phyloP scores from a whole-genome alignment of 2,329 filamentous ascomycete species.

The Claviceps paspali region DNA sequence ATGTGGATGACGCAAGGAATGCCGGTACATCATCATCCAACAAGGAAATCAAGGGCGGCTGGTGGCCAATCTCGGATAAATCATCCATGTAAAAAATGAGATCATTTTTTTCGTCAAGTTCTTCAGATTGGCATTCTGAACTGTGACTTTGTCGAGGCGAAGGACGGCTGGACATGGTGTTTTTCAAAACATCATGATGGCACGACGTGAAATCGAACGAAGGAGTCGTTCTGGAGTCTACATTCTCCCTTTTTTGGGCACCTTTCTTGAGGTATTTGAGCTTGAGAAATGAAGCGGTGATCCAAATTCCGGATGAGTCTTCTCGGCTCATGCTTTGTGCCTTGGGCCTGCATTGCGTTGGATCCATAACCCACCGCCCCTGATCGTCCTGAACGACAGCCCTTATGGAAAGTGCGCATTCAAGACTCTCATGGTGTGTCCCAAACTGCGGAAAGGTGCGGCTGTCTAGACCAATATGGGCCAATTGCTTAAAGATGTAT shows the following conservation, averaged over 20 bases:
- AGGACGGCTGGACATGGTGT: background rate
- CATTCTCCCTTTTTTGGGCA: background rate
- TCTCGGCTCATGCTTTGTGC: background rate
- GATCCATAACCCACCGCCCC: constrained; percentile 3
- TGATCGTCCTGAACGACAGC: constrained; percentile 2
- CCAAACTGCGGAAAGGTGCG: constrained; percentile 11
- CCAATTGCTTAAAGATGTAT: constrained; percentile 13
- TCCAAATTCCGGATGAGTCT: background rate
- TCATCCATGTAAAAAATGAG: constrained; percentile 1
- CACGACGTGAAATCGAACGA: background rate
- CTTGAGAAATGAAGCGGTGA: background rate
- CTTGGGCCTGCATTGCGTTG: constrained; percentile 4
- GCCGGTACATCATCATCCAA: background rate
- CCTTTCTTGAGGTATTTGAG: background rate
- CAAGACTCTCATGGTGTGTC: constrained; percentile 1
- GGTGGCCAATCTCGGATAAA: background rate
- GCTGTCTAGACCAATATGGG: constrained; percentile 12
- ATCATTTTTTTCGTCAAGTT: constrained; percentile 2
- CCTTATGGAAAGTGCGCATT: constrained; percentile 6
- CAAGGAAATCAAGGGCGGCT: background rate
- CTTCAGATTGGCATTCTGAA: background rate
- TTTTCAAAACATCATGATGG: background rate
- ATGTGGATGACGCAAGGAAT: background rate
- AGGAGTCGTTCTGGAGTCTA: background rate
- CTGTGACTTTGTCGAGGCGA: background rate